A percentile compares a stretch with the other conserved stretches of the same genome.
Conservation (phyloP, 208 protist species). For the Crithidia sp. region DNA sequence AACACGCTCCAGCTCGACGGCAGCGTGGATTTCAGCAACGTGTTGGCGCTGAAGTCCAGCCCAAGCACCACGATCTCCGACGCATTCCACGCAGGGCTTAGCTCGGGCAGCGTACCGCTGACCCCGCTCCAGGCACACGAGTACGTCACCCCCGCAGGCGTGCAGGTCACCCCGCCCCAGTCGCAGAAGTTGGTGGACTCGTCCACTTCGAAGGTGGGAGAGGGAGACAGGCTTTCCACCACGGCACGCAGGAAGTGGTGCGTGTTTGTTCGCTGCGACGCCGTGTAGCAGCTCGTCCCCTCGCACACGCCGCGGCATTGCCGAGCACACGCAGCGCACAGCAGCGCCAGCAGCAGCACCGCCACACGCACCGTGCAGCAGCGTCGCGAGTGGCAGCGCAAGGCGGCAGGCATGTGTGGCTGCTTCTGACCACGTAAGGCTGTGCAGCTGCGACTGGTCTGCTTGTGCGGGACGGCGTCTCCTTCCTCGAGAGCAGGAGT, state of each 20-base stretch:
- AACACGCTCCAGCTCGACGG: neutral
- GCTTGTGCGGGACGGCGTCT: too few relatives aligned
- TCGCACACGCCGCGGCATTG: neutral
- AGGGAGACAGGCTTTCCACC: neutral
- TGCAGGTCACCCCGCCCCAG: constrained; percentile 1
- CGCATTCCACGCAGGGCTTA: neutral
- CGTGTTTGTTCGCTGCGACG: neutral
- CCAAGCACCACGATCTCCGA: neutral
- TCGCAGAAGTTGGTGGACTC: neutral
- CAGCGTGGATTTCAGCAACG: neutral
- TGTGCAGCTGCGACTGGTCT: too few relatives aligned
- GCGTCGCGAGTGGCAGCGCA: too few relatives aligned
- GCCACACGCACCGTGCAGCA: neutral
- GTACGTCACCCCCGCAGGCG: too few relatives aligned
- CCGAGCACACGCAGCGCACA: neutral
- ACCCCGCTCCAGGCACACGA: too few relatives aligned
- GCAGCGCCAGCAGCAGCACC: neutral
- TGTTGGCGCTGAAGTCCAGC: neutral
- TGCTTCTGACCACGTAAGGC: too few relatives aligned
- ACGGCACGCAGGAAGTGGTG: neutral
- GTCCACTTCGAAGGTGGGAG: neutral
- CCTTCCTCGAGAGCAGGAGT: too few relatives aligned
- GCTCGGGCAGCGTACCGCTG: neutral
- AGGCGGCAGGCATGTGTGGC: too few relatives aligned
- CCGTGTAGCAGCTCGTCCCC: neutral